These are phyloP conservation scores for Termitomyces sp. DNA, from an alignment of 768 basidiomycete genomes.

Conservation along the genomic window DNA sequence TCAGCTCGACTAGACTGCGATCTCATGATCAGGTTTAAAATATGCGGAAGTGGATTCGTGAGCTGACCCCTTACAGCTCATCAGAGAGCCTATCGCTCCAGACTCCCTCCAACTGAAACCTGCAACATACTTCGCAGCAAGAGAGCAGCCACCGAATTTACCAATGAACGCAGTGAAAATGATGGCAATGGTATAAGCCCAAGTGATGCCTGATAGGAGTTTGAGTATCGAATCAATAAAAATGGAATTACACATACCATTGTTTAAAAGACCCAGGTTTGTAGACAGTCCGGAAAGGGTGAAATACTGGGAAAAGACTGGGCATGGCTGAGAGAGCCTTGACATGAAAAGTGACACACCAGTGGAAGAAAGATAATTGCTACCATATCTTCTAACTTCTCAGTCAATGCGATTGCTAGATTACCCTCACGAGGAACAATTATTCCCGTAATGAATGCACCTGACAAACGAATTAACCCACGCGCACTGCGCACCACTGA, in stretches of 20 bases:
- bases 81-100: constrained; percentile 80
- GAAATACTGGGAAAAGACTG: constrained; percentile 62
- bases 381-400: constrained; percentile 96
- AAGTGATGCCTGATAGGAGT: constrained; percentile 54
- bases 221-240: neutral
- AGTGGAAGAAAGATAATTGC: constrained; percentile 85
- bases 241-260: constrained; percentile 38
- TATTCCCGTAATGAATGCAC: constrained; percentile 77
- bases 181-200: constrained; percentile 86
- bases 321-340: neutral
- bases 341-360: constrained; percentile 28
- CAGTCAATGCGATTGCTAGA: constrained; percentile 81
- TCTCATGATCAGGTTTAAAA: neutral
- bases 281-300: constrained; percentile 89
- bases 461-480: constrained; percentile 23
- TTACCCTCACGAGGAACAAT: constrained; percentile 86
- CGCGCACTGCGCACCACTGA: neutral
- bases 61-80: constrained; percentile 90
- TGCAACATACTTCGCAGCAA: constrained; percentile 59
- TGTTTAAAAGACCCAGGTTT: constrained; percentile 76
- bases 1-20: constrained; percentile 78
- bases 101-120: constrained; percentile 81
- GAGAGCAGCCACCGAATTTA: constrained; percentile 83
- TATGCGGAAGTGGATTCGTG: neutral
- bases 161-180: constrained; percentile 73